A percentile compares a stretch with the other conserved stretches of the same genome.
Evolutionary conservation across 169 alveolate species (phyloP).

Genomic region (Theileria annulata): DNA sequence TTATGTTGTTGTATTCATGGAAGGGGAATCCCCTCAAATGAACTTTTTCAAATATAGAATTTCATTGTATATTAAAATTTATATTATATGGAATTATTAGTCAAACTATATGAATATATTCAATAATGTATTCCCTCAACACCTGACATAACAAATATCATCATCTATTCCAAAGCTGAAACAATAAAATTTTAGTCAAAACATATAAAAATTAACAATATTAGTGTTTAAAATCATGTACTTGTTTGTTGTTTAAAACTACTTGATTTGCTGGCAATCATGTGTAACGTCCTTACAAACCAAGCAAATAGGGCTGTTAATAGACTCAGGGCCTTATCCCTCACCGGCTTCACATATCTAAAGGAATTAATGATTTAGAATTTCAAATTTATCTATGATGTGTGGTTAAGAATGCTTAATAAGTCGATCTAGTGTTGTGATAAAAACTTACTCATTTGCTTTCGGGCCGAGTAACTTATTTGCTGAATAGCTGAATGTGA

Average conservation of each 20-base stretch:
- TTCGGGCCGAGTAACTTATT: constrained; percentile 55
- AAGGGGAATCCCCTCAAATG: not conserved
- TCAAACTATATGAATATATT: too few species aligned
- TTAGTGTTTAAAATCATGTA: not conserved
- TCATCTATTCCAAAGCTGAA: not conserved
- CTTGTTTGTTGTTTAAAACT: not conserved
- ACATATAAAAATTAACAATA: not conserved
- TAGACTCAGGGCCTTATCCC: constrained; percentile 3
- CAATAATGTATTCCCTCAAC: not conserved
- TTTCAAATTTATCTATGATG: not conserved
- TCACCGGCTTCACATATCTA: not conserved
- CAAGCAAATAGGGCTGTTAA: not conserved
- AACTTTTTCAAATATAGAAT: too few species aligned
- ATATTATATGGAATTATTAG: not conserved
- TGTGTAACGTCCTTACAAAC: constrained; percentile 8
- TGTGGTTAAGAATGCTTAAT: not conserved
- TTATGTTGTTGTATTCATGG: too few species aligned
- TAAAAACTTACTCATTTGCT: constrained; percentile 25
- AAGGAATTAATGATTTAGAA: not conserved
- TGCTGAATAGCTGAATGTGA: constrained; percentile 54
- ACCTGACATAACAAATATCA: not conserved
- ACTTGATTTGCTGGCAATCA: not conserved
- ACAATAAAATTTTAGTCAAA: too few species aligned
- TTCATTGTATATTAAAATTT: not conserved
- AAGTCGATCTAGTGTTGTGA: not conserved